A percentile compares a stretch with the other conserved stretches of the same genome.
These are phyloP conservation scores for Lepiota venenata DNA, from an alignment of 768 basidiomycete genomes.

Conservation along the genomic window DNA sequence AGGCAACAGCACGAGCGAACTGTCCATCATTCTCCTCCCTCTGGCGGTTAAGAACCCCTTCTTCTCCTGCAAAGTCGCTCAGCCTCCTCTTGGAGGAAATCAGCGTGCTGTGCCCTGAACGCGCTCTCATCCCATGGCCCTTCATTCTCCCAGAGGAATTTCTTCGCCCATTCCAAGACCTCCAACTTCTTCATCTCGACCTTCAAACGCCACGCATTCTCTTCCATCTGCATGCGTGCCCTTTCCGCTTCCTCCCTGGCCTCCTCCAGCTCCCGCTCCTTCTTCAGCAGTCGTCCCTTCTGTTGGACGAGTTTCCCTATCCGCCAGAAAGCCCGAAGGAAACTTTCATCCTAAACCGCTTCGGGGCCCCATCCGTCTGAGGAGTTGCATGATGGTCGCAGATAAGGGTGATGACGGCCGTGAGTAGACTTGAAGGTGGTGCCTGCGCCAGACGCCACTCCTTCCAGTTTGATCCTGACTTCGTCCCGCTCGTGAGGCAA, in stretches of 20 bases:
- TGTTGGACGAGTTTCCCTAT: background rate
- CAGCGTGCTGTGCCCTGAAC: background rate
- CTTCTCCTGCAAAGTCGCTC: background rate
- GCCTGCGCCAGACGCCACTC: background rate
- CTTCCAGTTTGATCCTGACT: no score
- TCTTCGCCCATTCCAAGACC: background rate
- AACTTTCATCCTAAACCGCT: background rate
- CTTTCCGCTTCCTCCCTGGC: no score
- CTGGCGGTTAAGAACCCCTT: background rate
- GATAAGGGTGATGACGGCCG: background rate
- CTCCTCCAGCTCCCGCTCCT: background rate
- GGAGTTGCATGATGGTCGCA: background rate
- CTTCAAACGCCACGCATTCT: background rate
- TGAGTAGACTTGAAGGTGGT: background rate
- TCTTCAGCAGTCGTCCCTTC: background rate
- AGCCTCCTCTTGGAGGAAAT: background rate
- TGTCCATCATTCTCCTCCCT: background rate
- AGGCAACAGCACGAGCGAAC: background rate
- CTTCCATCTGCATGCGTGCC: no score
- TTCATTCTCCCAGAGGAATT: background rate
- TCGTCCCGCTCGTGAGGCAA: background rate
- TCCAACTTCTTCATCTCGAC: background rate
- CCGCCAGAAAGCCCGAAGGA: background rate
- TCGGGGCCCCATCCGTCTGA: background rate
- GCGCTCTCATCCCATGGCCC: background rate